Percentiles rank a stretch among this genome's conserved stretches.
Evolutionary conservation across 495 filamentous ascomycete species (phyloP).

Genomic region (Glutinoglossum americanum): DNA sequence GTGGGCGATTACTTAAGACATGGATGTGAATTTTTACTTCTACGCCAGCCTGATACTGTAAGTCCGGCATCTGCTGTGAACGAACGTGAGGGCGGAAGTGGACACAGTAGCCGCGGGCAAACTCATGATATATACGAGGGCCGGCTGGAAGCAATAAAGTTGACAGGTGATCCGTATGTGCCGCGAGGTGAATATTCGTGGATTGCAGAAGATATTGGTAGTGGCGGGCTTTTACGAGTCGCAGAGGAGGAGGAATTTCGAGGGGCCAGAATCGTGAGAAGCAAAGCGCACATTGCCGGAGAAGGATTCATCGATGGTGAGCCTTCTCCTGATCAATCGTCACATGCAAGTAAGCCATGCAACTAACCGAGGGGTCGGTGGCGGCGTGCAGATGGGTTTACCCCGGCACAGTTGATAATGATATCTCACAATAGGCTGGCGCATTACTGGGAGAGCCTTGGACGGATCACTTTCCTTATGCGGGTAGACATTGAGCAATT

Average conservation of each 20-base stretch:
- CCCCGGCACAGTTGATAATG: conserved; percentile 53
- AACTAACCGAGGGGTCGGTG: no score
- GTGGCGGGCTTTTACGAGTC: conserved; percentile 33
- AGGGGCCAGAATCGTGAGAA: conserved; percentile 55
- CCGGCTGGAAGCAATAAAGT: conserved; percentile 57
- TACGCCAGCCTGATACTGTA: conserved; percentile 41
- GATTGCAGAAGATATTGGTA: conserved; percentile 51
- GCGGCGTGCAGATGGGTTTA: conserved; percentile 47
- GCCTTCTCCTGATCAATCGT: conserved; percentile 7
- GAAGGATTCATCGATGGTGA: conserved; percentile 47
- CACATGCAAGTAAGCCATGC: neutral
- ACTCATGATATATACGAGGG: conserved; percentile 23
- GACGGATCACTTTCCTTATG: conserved; percentile 60
- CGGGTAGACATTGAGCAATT: conserved; percentile 50
- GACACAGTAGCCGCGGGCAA: neutral
- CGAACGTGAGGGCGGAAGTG: conserved; percentile 8
- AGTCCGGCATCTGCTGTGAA: conserved; percentile 4
- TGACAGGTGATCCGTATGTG: conserved; percentile 79
- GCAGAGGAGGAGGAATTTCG: conserved; percentile 44
- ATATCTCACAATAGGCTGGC: conserved; percentile 56
- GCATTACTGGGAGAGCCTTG: conserved; percentile 61
- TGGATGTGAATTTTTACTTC: conserved; percentile 69
- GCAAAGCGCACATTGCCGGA: conserved; percentile 53
- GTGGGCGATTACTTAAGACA: conserved; percentile 77
- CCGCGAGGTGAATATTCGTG: conserved; percentile 72